Conservation (phyloP, 768 basidiomycete genomes). For the Pholiota conissans region DNA sequence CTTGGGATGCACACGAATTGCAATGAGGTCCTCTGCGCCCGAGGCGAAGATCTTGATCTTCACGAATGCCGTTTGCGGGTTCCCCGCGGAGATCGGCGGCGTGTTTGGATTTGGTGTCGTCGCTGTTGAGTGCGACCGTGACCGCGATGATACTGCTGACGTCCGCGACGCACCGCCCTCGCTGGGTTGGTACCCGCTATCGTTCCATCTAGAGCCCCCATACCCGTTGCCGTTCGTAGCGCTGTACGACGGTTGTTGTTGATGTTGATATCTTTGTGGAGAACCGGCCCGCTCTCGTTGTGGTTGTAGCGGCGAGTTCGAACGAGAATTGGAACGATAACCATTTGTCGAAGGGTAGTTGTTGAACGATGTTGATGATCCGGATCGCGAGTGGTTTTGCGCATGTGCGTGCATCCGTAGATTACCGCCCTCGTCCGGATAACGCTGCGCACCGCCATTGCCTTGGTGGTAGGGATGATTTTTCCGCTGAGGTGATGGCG, state of each 20-base stretch:
- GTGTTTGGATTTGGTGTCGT: slow-evolving; percentile 51
- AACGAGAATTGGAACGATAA: slow-evolving; percentile 42
- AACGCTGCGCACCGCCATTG: slow-evolving; percentile 30
- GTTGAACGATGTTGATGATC: slow-evolving; percentile 47
- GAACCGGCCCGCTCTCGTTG: slow-evolving; percentile 31
- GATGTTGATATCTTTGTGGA: slow-evolving; percentile 22
- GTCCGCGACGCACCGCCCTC: slow-evolving; percentile 47
- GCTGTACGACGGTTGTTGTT: slow-evolving; percentile 2
- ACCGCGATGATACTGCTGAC: slow-evolving; percentile 54
- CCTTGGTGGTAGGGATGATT: slow-evolving; percentile 35
- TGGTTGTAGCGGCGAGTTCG: slow-evolving; percentile 33
- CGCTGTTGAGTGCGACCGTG: slow-evolving; percentile 59
- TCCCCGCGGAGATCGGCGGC: slow-evolving; percentile 75
- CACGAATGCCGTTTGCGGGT: slow-evolving; percentile 84
- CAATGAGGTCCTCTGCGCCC: slow-evolving; percentile 91
- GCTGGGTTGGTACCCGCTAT: slow-evolving; percentile 32
- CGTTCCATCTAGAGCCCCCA: slow-evolving; percentile 29
- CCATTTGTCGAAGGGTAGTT: slow-evolving; percentile 37
- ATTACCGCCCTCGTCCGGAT: slow-evolving; percentile 33
- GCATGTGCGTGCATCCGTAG: slow-evolving; percentile 41
- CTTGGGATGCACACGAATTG: slow-evolving; percentile 92
- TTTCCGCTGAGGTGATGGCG: slow-evolving; percentile 41
- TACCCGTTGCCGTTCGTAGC: neutral
- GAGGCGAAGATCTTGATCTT: slow-evolving; percentile 99
- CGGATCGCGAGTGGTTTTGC: slow-evolving; percentile 53